Percentiles rank a stretch among this genome's conserved stretches.
Conservation (phyloP, 1,284 basidiomycete genomes). For the Dichomitus squalens region DNA sequence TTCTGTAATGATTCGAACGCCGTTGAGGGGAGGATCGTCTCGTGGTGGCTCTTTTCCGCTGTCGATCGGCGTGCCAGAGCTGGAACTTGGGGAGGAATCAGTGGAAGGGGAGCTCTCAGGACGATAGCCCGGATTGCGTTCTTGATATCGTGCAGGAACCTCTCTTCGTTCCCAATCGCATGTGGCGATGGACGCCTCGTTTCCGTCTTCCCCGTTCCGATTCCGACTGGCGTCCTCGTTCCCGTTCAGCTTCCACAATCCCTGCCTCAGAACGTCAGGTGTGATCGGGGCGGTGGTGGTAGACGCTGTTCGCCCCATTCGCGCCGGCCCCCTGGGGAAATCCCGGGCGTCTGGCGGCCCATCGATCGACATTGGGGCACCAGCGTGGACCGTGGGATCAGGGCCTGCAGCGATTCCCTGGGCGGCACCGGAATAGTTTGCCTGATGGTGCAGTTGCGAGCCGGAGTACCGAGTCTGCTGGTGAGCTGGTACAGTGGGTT, state of each 20-base stretch:
- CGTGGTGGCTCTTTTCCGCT: neutral
- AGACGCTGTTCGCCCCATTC: neutral
- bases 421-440: neutral
- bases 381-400: neutral
- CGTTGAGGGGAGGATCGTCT: neutral
- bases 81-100: neutral
- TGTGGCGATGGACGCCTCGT: neutral
- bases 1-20: neutral
- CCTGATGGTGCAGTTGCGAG: neutral
- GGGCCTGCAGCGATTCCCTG: neutral
- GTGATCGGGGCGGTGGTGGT: neutral
- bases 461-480: neutral
- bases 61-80: neutral
- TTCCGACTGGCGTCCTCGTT: neutral
- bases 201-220: no score
- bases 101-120: neutral
- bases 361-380: slow-evolving; percentile 3
- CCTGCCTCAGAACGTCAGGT: neutral
- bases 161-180: neutral
- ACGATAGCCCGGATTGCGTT: neutral
- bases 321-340: neutral
- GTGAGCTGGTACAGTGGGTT: neutral
- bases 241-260: neutral
- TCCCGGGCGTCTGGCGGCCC: neutral
- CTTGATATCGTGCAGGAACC: neutral